Evolutionary conservation across 75 land plant species (phyloP).

Genomic region (Pinus taeda): DNA sequence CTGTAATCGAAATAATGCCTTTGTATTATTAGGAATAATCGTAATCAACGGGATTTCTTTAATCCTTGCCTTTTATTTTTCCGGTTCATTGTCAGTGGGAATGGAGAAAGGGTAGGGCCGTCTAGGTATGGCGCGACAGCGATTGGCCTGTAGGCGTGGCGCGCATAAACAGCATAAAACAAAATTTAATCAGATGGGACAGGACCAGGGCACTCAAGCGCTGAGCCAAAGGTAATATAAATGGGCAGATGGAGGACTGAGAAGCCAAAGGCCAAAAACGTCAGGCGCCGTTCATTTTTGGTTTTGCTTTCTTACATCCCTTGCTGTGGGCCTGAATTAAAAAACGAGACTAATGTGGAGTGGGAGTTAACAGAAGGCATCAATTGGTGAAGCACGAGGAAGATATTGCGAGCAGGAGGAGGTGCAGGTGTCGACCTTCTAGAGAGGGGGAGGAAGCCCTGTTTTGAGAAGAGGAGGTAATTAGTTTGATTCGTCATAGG

Average conservation of each 20-base stretch:
- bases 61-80: not conserved
- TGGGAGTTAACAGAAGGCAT: not conserved
- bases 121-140: not conserved
- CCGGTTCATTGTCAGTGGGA: not conserved
- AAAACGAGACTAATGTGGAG: too few species aligned
- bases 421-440: not conserved
- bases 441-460: not conserved
- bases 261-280: too few species aligned
- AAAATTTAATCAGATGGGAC: not conserved
- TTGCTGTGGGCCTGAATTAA: too few species aligned
- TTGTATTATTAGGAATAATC: not conserved
- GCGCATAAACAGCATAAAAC: conserved; percentile 8
- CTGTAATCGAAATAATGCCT: not conserved
- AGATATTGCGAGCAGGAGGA: too few species aligned
- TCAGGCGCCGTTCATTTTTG: too few species aligned
- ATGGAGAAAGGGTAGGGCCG: conserved; percentile 7
- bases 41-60: not conserved
- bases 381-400: not conserved
- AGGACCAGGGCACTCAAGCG: not conserved
- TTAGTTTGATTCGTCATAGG: too few species aligned
- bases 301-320: too few species aligned
- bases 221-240: too few species aligned
- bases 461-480: too few species aligned
- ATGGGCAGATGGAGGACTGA: too few species aligned
- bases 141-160: conserved; percentile 1